A percentile compares a stretch with the other conserved stretches of the same genome.
phyloP scores from a whole-genome alignment of 495 filamentous ascomycete genomes.

The Cercophora scortea region DNA sequence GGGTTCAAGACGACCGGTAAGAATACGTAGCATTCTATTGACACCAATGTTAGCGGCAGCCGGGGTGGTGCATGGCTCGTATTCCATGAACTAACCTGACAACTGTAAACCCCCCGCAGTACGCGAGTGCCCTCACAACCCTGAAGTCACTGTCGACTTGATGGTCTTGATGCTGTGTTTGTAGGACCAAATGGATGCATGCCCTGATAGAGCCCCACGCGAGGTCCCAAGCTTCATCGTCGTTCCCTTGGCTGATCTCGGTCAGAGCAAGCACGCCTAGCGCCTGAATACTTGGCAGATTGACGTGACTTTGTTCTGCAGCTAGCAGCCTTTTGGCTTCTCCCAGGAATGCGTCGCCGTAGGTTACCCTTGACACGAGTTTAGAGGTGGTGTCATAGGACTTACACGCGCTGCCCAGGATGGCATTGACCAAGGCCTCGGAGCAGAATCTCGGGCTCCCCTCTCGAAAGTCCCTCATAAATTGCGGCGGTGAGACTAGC shows the following conservation, averaged over 20 bases:
- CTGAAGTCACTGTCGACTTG: constrained; percentile 7
- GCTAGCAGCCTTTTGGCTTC: constrained; percentile 17
- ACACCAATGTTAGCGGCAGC: neutral
- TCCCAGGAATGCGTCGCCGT: constrained; percentile 21
- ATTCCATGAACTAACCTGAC: constrained; percentile 10
- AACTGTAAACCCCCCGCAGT: constrained; percentile 18
- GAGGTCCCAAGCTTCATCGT: constrained; percentile 15
- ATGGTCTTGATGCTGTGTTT: neutral
- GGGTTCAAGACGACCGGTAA: constrained; percentile 19
- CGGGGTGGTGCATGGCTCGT: too few species aligned
- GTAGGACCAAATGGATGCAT: constrained; percentile 13
- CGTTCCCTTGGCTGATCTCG: constrained; percentile 18
- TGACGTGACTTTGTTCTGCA: constrained; percentile 6
- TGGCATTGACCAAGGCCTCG: constrained; percentile 18
- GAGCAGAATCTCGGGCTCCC: constrained; percentile 16
- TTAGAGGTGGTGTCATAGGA: constrained; percentile 8
- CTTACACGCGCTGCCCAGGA: constrained; percentile 16
- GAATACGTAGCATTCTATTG: constrained; percentile 12
- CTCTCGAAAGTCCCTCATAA: constrained; percentile 13
- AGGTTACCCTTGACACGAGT: constrained; percentile 14
- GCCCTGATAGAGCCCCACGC: constrained; percentile 15
- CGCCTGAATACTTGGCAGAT: constrained; percentile 18
- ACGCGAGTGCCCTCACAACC: constrained; percentile 13
- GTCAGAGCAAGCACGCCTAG: constrained; percentile 16
- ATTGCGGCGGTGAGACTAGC: constrained; percentile 12